Evolutionary conservation across 192 early-diverging fungal genomes (phyloP).

Genomic region (Podila epicladia): DNA sequence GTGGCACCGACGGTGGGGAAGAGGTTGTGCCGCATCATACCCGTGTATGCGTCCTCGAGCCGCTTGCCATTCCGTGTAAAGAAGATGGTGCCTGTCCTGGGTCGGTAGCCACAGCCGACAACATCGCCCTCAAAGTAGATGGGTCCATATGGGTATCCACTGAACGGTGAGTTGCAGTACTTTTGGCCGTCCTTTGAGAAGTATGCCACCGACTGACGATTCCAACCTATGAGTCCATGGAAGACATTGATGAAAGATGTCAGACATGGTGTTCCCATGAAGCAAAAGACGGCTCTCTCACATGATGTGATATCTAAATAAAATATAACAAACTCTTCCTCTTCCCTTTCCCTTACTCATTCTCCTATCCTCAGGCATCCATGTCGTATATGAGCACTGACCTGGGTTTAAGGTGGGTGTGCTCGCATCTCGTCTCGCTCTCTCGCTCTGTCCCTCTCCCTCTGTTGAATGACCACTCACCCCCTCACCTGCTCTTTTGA

Average conservation of each 20-base stretch:
- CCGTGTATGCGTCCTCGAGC: slow-evolving; percentile 73
- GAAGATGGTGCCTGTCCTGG: slow-evolving; percentile 77
- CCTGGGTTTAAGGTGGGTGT: too few species aligned
- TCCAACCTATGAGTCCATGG: slow-evolving; percentile 65
- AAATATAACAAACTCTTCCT: too few species aligned
- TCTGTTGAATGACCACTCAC: too few species aligned
- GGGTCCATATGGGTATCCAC: slow-evolving; percentile 68
- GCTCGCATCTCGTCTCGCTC: too few species aligned
- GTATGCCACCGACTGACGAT: slow-evolving; percentile 76
- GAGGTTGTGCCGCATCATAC: slow-evolving; percentile 70
- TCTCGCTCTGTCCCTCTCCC: too few species aligned
- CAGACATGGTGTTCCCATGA: too few species aligned
- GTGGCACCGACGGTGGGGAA: slow-evolving; percentile 76
- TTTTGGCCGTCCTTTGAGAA: slow-evolving; percentile 72
- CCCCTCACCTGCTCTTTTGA: too few species aligned
- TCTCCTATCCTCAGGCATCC: too few species aligned
- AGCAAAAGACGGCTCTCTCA: too few species aligned
- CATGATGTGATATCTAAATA: too few species aligned
- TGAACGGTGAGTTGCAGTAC: slow-evolving; percentile 76
- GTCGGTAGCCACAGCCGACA: slow-evolving; percentile 79
- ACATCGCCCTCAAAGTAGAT: slow-evolving; percentile 78
- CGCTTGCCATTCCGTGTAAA: slow-evolving; percentile 82
- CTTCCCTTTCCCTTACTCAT: too few species aligned
- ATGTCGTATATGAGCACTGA: too few species aligned
- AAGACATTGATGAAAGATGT: background rate